Percentiles rank a stretch among this genome's conserved stretches.
phyloP scores from a whole-genome alignment of 179 eudicot species.

The Patellifolia procumbens region DNA sequence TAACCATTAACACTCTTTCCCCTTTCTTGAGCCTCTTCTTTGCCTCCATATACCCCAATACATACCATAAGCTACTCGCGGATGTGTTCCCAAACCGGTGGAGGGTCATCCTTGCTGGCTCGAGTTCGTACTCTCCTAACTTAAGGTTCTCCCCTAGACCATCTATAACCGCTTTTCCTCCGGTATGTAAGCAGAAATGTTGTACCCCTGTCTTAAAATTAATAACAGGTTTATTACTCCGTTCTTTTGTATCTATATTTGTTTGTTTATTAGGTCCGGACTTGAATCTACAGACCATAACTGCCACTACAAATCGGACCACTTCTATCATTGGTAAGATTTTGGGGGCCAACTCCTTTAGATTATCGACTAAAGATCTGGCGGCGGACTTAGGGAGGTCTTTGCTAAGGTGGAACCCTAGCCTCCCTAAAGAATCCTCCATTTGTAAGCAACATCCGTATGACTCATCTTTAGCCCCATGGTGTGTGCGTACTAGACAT shows the following conservation, averaged over 20 bases:
- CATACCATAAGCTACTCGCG: conserved; percentile 90
- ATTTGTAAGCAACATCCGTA: conserved; percentile 62
- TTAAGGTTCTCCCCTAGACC: conserved; percentile 60
- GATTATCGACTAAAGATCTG: conserved; percentile 64
- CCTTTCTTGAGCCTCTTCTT: conserved; percentile 76
- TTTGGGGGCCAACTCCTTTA: conserved; percentile 60
- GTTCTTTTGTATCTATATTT: background rate
- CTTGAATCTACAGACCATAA: conserved; percentile 4
- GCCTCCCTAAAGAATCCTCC: conserved; percentile 58
- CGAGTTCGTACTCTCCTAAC: conserved; percentile 57
- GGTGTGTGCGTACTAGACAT: conserved; percentile 70
- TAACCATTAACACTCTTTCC: conserved; percentile 68
- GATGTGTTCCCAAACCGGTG: conserved; percentile 94
- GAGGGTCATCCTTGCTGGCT: conserved; percentile 90
- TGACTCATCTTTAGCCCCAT: conserved; percentile 66
- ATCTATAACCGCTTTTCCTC: conserved; percentile 94
- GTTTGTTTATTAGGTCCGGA: conserved; percentile 16
- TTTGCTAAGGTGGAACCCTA: conserved; percentile 75
- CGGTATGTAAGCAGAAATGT: conserved; percentile 81
- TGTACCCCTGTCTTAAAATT: conserved; percentile 65
- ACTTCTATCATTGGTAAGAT: conserved; percentile 63
- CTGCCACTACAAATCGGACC: conserved; percentile 38
- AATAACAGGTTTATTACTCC: conserved; percentile 35
- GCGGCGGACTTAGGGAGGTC: conserved; percentile 75
- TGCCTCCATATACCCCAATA: conserved; percentile 81